phyloP scores from a whole-genome alignment of 306 rosid genomes.

The Abrus precatorius region DNA sequence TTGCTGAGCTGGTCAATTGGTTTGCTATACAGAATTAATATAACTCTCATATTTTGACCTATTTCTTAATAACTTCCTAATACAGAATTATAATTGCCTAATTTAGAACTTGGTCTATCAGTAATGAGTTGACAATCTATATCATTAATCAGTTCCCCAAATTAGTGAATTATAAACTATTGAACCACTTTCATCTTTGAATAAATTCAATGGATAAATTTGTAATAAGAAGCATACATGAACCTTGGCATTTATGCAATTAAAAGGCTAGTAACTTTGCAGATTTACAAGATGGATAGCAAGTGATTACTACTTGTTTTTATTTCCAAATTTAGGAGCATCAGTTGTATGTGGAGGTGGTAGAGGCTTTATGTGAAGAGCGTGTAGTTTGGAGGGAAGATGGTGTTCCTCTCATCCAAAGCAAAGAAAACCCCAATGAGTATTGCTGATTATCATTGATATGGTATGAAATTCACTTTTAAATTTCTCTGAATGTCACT shows the following conservation, averaged over 20 bases:
- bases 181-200: not conserved
- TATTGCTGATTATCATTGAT: conserved; percentile 45
- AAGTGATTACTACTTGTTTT: conserved; percentile 3
- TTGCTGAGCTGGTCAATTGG: no score
- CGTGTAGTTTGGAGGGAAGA: conserved; percentile 85
- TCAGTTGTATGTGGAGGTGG: conserved; percentile 73
- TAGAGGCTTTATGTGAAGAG: conserved; percentile 81
- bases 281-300: not conserved
- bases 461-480: conserved; percentile 33
- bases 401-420: conserved; percentile 86
- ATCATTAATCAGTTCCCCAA: not conserved
- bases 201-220: conserved; percentile 18
- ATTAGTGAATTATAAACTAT: not conserved
- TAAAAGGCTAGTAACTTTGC: not conserved
- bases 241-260: conserved; percentile 8
- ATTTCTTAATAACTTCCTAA: no score
- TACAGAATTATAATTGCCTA: no score
- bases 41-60: no score
- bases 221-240: conserved; percentile 24
- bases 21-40: no score
- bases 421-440: conserved; percentile 77
- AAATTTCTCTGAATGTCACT: not conserved
- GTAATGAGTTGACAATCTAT: not conserved
- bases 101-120: no score
- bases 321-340: conserved; percentile 71